Conservation (phyloP, 2,329 filamentous ascomycete genomes). For the Orbilia ellipsospora region DNA sequence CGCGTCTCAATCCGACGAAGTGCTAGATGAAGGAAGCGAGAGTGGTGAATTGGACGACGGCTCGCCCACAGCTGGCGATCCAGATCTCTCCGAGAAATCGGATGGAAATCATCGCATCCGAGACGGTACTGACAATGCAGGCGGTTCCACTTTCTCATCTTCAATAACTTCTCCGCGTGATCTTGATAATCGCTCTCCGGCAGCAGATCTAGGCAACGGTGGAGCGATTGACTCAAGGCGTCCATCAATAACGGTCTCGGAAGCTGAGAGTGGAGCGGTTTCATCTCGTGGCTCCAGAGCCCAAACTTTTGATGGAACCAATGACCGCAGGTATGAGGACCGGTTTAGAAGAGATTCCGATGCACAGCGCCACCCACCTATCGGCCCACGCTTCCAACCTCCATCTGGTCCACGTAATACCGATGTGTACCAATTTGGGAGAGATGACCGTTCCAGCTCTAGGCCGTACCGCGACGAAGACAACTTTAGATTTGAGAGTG, state of each 20-base stretch:
- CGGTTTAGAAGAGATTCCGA: conserved; percentile 2
- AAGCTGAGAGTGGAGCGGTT: conserved; percentile 16
- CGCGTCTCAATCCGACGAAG: conserved; percentile 35
- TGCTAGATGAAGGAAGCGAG: conserved; percentile 28
- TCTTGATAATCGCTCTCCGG: conserved; percentile 17
- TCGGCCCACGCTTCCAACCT: conserved; percentile 39
- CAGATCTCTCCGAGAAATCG: not conserved
- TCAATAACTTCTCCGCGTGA: conserved; percentile 29
- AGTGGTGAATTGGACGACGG: conserved; percentile 41
- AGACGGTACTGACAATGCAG: conserved; percentile 31
- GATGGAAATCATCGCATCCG: not conserved
- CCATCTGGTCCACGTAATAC: conserved; percentile 33
- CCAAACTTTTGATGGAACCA: conserved; percentile 10
- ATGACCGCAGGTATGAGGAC: not conserved
- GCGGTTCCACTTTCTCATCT: conserved; percentile 19
- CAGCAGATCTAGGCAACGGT: not conserved
- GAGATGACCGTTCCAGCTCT: conserved; percentile 9
- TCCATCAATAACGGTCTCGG: conserved; percentile 25
- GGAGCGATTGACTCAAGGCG: conserved; percentile 20
- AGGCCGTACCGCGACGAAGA: conserved; percentile 33
- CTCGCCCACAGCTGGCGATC: conserved; percentile 20
- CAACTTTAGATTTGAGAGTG: conserved; percentile 31
- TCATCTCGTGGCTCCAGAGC: not conserved
- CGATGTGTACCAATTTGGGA: conserved; percentile 38
- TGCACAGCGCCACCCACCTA: conserved; percentile 2